Conservation (phyloP, 768 basidiomycete genomes). For the Amanita muscaria region DNA sequence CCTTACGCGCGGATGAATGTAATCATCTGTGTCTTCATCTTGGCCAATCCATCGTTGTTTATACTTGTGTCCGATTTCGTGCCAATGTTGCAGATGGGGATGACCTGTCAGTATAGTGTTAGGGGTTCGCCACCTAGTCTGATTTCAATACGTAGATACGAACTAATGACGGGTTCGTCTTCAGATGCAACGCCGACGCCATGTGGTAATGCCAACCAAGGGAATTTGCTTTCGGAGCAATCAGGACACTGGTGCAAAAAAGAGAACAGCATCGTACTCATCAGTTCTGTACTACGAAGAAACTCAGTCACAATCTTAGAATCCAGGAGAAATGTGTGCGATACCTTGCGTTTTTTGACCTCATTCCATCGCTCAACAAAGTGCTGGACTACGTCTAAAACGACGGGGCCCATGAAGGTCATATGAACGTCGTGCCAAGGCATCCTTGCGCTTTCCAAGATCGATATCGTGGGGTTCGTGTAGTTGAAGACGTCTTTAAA, state of each 20-base stretch:
- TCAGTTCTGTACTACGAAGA: constrained; percentile 33
- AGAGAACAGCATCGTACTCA: constrained; percentile 21
- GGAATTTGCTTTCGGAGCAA: constrained; percentile 32
- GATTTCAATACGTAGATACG: not conserved
- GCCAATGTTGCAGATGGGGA: constrained; percentile 60
- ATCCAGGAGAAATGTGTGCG: constrained; percentile 10
- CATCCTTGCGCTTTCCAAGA: constrained; percentile 68
- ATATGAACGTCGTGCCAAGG: constrained; percentile 97
- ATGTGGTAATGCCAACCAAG: constrained; percentile 78
- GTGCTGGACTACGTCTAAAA: constrained; percentile 89
- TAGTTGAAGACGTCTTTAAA: constrained; percentile 79
- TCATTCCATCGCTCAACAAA: constrained; percentile 92
- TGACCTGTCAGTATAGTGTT: constrained; percentile 32
- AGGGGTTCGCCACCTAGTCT: not conserved
- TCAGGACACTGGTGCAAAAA: not conserved
- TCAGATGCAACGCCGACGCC: constrained; percentile 49
- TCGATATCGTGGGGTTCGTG: constrained; percentile 59
- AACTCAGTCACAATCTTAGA: not conserved
- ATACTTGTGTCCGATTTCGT: constrained; percentile 47
- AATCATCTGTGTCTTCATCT: constrained; percentile 28
- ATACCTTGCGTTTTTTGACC: constrained; percentile 74
- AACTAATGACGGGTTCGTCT: constrained; percentile 58
- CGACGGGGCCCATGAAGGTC: constrained; percentile 72
- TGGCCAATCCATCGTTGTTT: constrained; percentile 46
- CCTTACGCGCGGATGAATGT: constrained; percentile 14